Evolutionary conservation across 2,329 filamentous ascomycete genomes (phyloP).

Genomic region (Aspergillus cejpii): DNA sequence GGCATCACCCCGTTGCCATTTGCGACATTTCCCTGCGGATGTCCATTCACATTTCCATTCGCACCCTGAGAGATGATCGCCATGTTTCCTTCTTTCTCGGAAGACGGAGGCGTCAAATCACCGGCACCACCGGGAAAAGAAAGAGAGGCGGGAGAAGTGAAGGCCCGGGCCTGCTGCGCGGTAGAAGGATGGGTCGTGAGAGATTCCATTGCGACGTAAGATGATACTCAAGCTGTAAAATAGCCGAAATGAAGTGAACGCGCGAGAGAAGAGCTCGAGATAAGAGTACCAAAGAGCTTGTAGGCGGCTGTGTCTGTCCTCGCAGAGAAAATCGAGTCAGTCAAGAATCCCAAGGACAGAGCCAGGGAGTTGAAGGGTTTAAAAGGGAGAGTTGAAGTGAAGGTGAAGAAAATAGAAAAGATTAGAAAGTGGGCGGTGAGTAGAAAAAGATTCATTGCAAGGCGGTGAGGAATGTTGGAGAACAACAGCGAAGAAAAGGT

Average conservation of each 20-base stretch:
- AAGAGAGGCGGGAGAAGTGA: slow-evolving; percentile 84
- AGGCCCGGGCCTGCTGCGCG: slow-evolving; percentile 88
- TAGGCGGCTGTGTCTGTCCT: slow-evolving; percentile 26
- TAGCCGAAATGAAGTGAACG: slow-evolving; percentile 17
- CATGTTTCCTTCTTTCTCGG: slow-evolving; percentile 58
- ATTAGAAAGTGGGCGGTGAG: slow-evolving; percentile 1
- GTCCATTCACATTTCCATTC: slow-evolving; percentile 46
- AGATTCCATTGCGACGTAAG: slow-evolving; percentile 63
- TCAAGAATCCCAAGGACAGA: slow-evolving; percentile 4
- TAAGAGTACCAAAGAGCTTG: slow-evolving; percentile 6
- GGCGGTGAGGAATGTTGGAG: slow-evolving; percentile 15
- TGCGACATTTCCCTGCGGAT: slow-evolving; percentile 54
- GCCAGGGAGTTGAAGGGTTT: not conserved
- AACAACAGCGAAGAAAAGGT: slow-evolving; percentile 14
- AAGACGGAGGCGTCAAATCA: slow-evolving; percentile 74
- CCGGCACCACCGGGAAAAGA: slow-evolving; percentile 81
- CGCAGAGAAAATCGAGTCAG: slow-evolving; percentile 6
- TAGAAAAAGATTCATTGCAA: slow-evolving; percentile 10
- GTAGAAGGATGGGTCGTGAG: slow-evolving; percentile 88
- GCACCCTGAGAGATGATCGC: slow-evolving; percentile 40
- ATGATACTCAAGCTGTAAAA: slow-evolving; percentile 23
- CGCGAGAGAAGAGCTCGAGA: not conserved
- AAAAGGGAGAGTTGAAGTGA: no score
- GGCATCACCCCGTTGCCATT: slow-evolving; percentile 77
- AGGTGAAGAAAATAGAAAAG: no score